phyloP scores from a whole-genome alignment of 495 filamentous ascomycete species.

The Penicillium paxilli region DNA sequence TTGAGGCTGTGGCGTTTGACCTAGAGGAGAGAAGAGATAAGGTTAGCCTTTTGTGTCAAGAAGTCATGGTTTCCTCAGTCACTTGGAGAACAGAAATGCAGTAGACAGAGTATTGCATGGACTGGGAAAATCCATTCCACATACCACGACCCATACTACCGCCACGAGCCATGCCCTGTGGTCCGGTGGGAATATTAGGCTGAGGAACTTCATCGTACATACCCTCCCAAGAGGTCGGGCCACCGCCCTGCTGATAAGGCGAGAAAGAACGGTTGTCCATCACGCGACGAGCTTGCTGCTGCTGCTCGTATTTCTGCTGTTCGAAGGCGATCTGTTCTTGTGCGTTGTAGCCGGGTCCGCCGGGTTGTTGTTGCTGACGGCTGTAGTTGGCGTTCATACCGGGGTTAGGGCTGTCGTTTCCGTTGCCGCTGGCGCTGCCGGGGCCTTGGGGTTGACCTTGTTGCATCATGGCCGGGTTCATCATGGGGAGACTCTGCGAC shows the following conservation, averaged over 20 bases:
- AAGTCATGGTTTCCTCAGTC: too few relatives aligned
- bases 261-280: conserved; percentile 48
- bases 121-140: conserved; percentile 20
- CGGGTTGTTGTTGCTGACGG: conserved; percentile 7
- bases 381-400: not conserved
- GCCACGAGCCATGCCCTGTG: conserved; percentile 48
- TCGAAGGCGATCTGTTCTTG: conserved; percentile 81
- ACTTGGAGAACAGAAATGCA: not conserved
- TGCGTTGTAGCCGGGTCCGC: conserved; percentile 63
- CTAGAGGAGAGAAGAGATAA: not conserved
- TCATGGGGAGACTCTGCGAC: conserved; percentile 41
- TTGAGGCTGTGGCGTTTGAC: conserved; percentile 52
- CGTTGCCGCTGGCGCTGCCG: conserved; percentile 1
- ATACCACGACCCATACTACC: conserved; percentile 55
- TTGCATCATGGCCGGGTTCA: conserved; percentile 74
- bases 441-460: conserved; percentile 55
- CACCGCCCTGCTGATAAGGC: conserved; percentile 55
- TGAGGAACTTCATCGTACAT: conserved; percentile 99
- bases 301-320: conserved; percentile 83
- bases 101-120: not conserved
- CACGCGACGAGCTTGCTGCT: conserved; percentile 60
- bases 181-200: conserved; percentile 63
- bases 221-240: conserved; percentile 89
- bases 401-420: conserved; percentile 17
- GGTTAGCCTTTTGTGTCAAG: too few relatives aligned